Evolutionary conservation across 1,284 basidiomycete genomes (phyloP), one percentile per base, ranked within the genome.

Genomic region (Cryptococcus jaspeensis): DNA sequence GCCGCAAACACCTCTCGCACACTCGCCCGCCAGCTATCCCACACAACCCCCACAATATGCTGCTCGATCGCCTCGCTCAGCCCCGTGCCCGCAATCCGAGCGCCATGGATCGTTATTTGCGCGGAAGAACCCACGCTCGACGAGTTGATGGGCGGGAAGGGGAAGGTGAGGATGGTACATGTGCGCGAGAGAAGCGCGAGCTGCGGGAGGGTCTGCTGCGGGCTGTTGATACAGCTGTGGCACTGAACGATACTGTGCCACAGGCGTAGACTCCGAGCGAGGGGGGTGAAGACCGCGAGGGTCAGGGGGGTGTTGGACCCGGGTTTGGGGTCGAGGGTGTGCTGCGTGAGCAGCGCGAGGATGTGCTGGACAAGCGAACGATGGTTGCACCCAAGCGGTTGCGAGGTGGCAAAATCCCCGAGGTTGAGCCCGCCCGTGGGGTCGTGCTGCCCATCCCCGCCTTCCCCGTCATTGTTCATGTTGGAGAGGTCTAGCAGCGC

Each of bases 1-100:
- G 62, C 62, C 13, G 66, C 65, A 52, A 77, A 78, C 22, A 76
- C 68, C 55, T 78, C 75, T 46, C 75, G 61, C 15, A 78, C 58
- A 16, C 71, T 66, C 25, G 75, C 74, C 36, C 76, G 57, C 76
- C 76, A 78, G 7, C 65, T 69, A 49, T 76, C 76, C 76, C 76
- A 78, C 5, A 77, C 66, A 9, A 78, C 72, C 7, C 73, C 73
- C 38, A 78, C 72, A 43, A 78, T 78, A 59, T 78, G 76, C 40
- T 69, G 66, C 53, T 78, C 76, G 42, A 78, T 76, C 36, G 75
- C 75, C 49, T 76, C 73, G 9, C 68, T 69, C 37, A 78, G 59
- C 15, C 75, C 76, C 8, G 76, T 78, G 7, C 73, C 72, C 1
- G 70, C 64, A 7, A 76, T 55, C 25, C 71, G 56, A 1, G 75